Evolutionary conservation across 257 asterid species (phyloP).

Genomic region (Solanum dulcamara): DNA sequence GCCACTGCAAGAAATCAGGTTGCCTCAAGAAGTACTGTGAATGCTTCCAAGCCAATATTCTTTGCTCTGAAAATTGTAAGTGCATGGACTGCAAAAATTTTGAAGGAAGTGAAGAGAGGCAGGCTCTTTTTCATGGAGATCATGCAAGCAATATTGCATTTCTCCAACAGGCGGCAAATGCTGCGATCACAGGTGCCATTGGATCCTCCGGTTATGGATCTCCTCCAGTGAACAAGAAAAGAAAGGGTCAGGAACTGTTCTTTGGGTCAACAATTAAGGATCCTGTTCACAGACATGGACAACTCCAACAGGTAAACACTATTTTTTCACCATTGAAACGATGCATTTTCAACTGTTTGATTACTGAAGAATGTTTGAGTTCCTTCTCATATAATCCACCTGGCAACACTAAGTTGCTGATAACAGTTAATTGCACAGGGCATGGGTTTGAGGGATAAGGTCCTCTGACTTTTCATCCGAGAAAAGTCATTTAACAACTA

Average conservation of each 20-base stretch:
- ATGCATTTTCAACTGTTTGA: background rate
- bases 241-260: conserved; percentile 60
- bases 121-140: conserved; percentile 77
- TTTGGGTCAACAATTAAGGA: conserved; percentile 52
- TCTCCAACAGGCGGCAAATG: conserved; percentile 92
- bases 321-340: conserved; percentile 2
- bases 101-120: conserved; percentile 92
- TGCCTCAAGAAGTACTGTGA: conserved; percentile 94
- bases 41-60: conserved; percentile 91
- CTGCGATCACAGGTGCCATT: conserved; percentile 89
- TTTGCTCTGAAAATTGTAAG: conserved; percentile 88
- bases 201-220: conserved; percentile 88
- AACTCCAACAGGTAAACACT: conserved; percentile 56
- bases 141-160: conserved; percentile 54
- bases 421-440: background rate
- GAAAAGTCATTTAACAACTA: background rate
- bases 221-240: conserved; percentile 67
- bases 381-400: background rate
- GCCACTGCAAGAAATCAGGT: conserved; percentile 93
- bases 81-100: conserved; percentile 91
- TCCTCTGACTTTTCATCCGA: background rate
- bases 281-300: conserved; percentile 38
- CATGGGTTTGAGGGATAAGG: too few species aligned
- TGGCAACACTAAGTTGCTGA: background rate
- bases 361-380: background rate